Base-by-base conservation (phyloP, 345 rosid genomes). In the Linum lewisii region DNA sequence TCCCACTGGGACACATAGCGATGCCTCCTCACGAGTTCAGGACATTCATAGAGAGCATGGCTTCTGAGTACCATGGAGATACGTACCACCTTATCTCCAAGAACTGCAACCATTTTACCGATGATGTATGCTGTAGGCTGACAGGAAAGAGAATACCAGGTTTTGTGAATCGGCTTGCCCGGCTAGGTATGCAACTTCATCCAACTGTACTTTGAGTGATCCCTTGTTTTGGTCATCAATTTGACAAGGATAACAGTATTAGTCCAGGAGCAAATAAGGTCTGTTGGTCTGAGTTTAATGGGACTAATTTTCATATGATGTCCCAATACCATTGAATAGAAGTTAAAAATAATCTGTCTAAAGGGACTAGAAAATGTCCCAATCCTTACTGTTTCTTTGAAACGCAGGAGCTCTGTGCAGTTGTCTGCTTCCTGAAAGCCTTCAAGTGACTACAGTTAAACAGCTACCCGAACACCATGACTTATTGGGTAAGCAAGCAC, bases 71-170 rank as follows among this genome's bases (percentile, higher is more conserved):
- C 71, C 90, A 86, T 63, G 94, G 94, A 63, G 94, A 86, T 71
- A 84, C 90, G 21, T 86, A 84, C 63, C 80, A 86, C 64, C 87
- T 86, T 44, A 84, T 84, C 61, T 78, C 90, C 57, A 86, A 84
- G 73, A 86, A 86, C 60, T 86, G 90, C 82, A 86, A 86, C 75
- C 90, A 86, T 65, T 86, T 86, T 54, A 86, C 87, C 2, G 81
- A 82, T 36, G 87, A 86, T 42, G 72, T 84, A 1, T 58, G 85
- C 2, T 54, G 50, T 62, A 86, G 83, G 72, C 69, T 86, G 79
- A 79, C 77, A 0, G 79, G 79, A 60, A 82, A 74, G 69, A 64
- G 47, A 45, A 77, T 83, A 72, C 94, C 94, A 19, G 80, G 87
- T 47, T 86, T 90, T 87, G 87, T 86, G 52, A 86, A 86, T 68